Percentiles rank a stretch among this genome's conserved stretches.
Evolutionary conservation across 106 monocot species (phyloP).

Genomic region (Phalaenopsis equestris): DNA sequence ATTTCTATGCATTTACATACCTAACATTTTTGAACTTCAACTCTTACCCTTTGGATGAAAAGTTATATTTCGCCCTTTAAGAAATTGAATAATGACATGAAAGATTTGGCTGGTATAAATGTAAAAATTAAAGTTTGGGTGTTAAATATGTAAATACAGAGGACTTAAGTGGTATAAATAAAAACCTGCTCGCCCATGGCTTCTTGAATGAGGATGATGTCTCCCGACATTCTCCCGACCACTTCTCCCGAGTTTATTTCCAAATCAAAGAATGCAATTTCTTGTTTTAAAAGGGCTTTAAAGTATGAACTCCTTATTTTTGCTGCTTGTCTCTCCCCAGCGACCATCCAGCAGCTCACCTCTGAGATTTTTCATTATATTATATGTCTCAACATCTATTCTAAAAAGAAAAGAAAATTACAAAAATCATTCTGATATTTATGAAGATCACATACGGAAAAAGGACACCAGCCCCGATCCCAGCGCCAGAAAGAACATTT

Average conservation of each 20-base stretch:
- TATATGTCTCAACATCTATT: neutral
- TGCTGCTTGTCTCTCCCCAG: conserved; percentile 16
- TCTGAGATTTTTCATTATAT: neutral
- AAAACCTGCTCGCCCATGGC: conserved; percentile 4
- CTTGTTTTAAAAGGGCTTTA: conserved; percentile 13
- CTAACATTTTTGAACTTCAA: no score
- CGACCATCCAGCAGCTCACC: conserved; percentile 17
- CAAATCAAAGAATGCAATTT: conserved; percentile 16
- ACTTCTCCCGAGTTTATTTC: conserved; percentile 3
- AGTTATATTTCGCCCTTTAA: no score
- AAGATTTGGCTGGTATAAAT: no score
- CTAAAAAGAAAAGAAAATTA: neutral
- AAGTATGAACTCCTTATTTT: conserved; percentile 15
- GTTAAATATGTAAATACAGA: no score
- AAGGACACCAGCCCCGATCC: conserved; percentile 46
- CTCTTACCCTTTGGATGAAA: no score
- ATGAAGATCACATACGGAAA: conserved; percentile 27
- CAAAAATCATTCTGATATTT: neutral
- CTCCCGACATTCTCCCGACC: neutral
- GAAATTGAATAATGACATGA: no score
- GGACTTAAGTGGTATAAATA: neutral
- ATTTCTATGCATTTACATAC: no score
- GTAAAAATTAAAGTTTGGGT: no score
- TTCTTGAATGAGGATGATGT: conserved; percentile 7
- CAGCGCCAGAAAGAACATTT: conserved; percentile 26